Conservation (phyloP, 352 stramenopile species). For the Thalassiosira ordinaria region DNA sequence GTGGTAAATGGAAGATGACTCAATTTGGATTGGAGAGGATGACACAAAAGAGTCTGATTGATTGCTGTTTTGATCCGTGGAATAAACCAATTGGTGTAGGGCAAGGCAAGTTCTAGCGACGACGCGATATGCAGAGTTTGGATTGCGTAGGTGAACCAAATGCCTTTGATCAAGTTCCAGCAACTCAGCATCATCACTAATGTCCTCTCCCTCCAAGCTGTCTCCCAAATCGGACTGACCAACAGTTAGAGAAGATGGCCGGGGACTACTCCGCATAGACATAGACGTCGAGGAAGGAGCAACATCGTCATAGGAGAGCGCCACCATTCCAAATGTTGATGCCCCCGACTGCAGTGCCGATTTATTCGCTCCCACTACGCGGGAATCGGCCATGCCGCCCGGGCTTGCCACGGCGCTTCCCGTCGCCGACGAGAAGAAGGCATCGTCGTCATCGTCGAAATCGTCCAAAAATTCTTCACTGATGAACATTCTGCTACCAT, state of each 20-base stretch:
- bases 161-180: constrained; percentile 36
- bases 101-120: constrained; percentile 40
- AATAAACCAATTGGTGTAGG: constrained; percentile 32
- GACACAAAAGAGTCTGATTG: not conserved
- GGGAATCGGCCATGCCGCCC: not conserved
- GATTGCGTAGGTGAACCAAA: constrained; percentile 41
- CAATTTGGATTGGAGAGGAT: constrained; percentile 8
- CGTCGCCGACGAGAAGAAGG: constrained; percentile 29
- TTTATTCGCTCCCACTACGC: not conserved
- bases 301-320: constrained; percentile 25
- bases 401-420: too few species aligned
- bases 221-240: not conserved
- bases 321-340: constrained; percentile 41
- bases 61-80: not conserved
- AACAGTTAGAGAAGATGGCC: not conserved
- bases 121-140: constrained; percentile 30
- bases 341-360: not conserved
- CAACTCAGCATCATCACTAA: constrained; percentile 31
- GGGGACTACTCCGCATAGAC: not conserved
- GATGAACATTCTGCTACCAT: not conserved
- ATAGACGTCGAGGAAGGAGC: not conserved
- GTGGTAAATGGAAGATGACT: constrained; percentile 36
- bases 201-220: not conserved
- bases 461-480: constrained; percentile 36
- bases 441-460: constrained; percentile 44